Conservation (phyloP, 2,329 filamentous ascomycete genomes). For the Clarireedia homoeocarpa region DNA sequence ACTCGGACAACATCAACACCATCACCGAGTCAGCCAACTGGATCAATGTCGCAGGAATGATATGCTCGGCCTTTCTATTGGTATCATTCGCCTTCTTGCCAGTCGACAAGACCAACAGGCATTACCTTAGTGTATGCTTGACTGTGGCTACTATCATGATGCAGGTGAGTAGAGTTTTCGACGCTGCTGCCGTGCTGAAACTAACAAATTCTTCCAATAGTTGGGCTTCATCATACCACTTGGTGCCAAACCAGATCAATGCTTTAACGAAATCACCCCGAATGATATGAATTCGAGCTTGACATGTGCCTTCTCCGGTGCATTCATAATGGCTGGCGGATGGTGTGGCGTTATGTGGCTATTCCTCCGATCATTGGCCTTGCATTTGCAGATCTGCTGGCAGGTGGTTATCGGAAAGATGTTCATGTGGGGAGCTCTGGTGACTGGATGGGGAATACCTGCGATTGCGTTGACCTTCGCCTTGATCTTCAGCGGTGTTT, state of each 20-base stretch:
- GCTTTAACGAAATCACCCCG: conserved; percentile 84
- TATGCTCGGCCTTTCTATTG: conserved; percentile 68
- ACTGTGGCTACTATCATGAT: conserved; percentile 69
- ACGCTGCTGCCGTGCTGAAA: neutral
- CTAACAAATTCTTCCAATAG: conserved; percentile 35
- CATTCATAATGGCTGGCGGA: conserved; percentile 78
- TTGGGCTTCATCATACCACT: conserved; percentile 88
- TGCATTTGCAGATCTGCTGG: conserved; percentile 98
- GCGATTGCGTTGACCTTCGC: conserved; percentile 66
- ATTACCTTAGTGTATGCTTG: conserved; percentile 88
- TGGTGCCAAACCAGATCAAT: conserved; percentile 69
- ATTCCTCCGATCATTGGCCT: conserved; percentile 79
- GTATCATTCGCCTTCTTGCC: conserved; percentile 74
- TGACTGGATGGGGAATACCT: conserved; percentile 77
- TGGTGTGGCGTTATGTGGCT: conserved; percentile 83
- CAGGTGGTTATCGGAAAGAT: conserved; percentile 78
- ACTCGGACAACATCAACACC: conserved; percentile 50
- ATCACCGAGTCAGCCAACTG: conserved; percentile 67
- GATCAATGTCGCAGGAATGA: conserved; percentile 67
- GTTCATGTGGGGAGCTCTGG: conserved; percentile 83
- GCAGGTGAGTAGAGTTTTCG: conserved; percentile 51
- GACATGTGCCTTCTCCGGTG: conserved; percentile 81
- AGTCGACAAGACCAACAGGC: conserved; percentile 80
- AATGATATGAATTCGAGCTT: conserved; percentile 79
- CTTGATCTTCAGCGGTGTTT: conserved; percentile 81